Conservation (phyloP, 148 eudicot species). For the Camellia japonica region DNA sequence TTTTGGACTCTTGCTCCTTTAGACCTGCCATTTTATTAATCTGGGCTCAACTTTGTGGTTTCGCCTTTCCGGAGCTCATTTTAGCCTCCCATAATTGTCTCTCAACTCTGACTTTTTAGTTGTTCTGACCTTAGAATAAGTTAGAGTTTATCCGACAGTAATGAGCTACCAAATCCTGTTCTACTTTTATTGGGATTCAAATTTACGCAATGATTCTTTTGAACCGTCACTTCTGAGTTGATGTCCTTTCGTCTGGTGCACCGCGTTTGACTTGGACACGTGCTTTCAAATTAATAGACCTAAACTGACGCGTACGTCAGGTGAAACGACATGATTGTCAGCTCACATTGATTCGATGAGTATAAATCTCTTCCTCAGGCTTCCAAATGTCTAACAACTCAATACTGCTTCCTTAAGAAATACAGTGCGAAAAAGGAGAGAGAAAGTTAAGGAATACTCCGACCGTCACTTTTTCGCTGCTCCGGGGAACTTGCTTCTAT, state of each 20-base stretch:
- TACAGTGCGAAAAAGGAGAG: too few relatives aligned
- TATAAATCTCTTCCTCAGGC: too few relatives aligned
- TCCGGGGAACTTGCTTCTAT: too few relatives aligned
- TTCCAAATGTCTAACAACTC: too few relatives aligned
- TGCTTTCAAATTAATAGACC: background rate
- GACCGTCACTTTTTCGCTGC: too few relatives aligned
- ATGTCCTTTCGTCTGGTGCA: background rate
- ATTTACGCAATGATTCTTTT: background rate
- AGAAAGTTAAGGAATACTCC: too few relatives aligned
- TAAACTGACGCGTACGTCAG: too few relatives aligned
- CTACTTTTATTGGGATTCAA: background rate
- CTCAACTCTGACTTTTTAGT: background rate
- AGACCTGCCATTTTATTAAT: background rate
- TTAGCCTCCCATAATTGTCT: background rate
- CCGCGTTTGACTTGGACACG: background rate
- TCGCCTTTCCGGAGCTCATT: background rate
- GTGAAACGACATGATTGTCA: too few relatives aligned
- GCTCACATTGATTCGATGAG: too few relatives aligned
- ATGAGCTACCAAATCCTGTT: background rate
- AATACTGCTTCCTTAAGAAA: too few relatives aligned
- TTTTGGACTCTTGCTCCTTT: background rate
- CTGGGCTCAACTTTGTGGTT: background rate
- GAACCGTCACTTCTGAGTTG: background rate
- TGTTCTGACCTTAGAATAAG: background rate
- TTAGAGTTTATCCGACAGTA: background rate